Evolutionary conservation across 1,284 basidiomycete genomes (phyloP).

Genomic region (Leccinum pachyderme): DNA sequence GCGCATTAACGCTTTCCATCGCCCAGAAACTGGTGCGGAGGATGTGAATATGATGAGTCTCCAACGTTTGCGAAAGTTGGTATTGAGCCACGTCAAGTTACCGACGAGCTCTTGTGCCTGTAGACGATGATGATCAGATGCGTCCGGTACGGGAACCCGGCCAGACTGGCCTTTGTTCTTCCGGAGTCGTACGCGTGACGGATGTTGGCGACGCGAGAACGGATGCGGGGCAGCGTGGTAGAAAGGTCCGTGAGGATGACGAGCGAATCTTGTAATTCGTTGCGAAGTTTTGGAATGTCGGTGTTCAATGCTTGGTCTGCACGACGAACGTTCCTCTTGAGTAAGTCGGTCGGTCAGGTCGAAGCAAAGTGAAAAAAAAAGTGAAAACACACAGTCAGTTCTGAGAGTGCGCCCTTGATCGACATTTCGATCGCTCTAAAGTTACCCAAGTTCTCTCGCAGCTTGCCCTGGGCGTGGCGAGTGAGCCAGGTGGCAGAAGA

Average conservation of each 20-base stretch:
- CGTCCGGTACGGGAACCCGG: neutral
- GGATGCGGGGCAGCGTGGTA: constrained; percentile 56
- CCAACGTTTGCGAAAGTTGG: constrained; percentile 69
- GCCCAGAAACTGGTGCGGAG: constrained; percentile 62
- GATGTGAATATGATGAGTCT: constrained; percentile 68
- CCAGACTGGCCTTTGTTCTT: constrained; percentile 50
- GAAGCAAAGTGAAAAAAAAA: neutral
- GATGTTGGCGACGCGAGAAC: constrained; percentile 57
- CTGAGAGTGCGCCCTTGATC: constrained; percentile 57
- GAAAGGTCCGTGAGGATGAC: constrained; percentile 50
- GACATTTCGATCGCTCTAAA: constrained; percentile 67
- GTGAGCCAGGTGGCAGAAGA: neutral
- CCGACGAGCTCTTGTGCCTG: constrained; percentile 60
- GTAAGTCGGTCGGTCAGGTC: neutral
- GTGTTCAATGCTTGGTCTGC: constrained; percentile 53
- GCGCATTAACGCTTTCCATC: constrained; percentile 63
- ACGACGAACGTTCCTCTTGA: constrained; percentile 54
- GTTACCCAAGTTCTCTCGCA: constrained; percentile 67
- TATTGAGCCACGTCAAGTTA: constrained; percentile 70
- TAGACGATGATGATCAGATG: neutral
- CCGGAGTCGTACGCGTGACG: constrained; percentile 66
- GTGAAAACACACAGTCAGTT: constrained; percentile 49
- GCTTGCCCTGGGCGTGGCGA: constrained; percentile 45
- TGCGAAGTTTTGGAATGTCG: constrained; percentile 59
- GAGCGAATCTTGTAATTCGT: constrained; percentile 57